phyloP scores from a whole-genome alignment of 1,139 yeast species.

The Magnusiomyces clavatus region DNA sequence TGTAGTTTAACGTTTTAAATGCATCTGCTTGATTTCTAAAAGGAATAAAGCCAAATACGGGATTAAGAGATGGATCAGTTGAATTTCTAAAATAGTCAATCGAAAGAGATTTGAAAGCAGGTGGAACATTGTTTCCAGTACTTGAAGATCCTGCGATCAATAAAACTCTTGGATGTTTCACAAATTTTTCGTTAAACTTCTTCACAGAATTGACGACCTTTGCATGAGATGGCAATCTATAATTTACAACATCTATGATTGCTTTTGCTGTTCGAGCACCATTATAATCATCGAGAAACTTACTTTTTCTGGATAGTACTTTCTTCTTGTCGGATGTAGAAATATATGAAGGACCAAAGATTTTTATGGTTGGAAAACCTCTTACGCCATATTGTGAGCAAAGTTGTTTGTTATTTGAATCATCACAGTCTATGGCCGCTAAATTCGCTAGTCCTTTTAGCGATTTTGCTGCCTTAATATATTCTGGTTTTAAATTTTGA shows the following conservation, averaged over 20 bases:
- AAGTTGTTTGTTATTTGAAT: conserved; percentile 51
- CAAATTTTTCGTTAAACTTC: conserved; percentile 9
- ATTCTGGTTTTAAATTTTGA: conserved; percentile 58
- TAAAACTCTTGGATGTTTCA: conserved; percentile 23
- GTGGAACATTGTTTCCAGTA: conserved; percentile 35
- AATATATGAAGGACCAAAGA: conserved; percentile 48
- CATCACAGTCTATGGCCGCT: conserved; percentile 85
- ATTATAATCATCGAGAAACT: conserved; percentile 50
- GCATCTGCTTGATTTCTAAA: conserved; percentile 10
- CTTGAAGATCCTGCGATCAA: conserved; percentile 22
- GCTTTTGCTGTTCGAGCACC: conserved; percentile 62
- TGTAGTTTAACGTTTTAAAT: conserved; percentile 5
- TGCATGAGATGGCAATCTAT: conserved; percentile 5
- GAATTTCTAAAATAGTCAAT: conserved; percentile 42
- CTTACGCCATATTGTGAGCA: conserved; percentile 61
- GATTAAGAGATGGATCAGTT: conserved; percentile 2
- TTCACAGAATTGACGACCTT: conserved; percentile 9
- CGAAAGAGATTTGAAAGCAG: conserved; percentile 65
- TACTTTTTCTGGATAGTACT: conserved; percentile 14
- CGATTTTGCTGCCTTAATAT: conserved; percentile 53
- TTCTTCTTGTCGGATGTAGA: conserved; percentile 16
- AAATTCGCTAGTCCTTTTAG: conserved; percentile 59
- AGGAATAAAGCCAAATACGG: conserved; percentile 4
- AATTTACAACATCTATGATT: conserved; percentile 40
- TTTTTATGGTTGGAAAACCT: conserved; percentile 77